Base-by-base conservation (phyloP, 768 basidiomycete genomes). In the Auriscalpium vulgare region DNA sequence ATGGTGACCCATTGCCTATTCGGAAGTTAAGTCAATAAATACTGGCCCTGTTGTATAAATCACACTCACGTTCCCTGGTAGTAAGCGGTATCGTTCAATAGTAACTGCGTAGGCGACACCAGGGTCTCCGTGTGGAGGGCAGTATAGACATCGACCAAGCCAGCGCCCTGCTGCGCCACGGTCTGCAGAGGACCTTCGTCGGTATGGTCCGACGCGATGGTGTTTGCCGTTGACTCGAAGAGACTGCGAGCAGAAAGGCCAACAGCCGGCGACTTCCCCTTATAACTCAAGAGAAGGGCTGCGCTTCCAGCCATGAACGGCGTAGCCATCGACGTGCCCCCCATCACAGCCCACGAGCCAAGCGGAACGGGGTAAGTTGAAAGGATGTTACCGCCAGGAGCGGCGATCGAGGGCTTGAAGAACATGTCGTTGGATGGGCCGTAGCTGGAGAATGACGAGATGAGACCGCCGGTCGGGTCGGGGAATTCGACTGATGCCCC, bases 71-170 rank as follows among this genome's bases (percentile, higher is more conserved):
- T 51, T 37, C 68, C 65, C 51, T 71, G 67, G 65, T 81, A 79
- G 63, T 83, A 72, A 9, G 78, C 75, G 4, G 84, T 86, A 64
- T 86, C 85, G 59, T 88, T 87, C 43, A 85, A 67, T 38, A 80
- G 60, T n/a, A 87, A 69, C 62, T 84, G 78, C 13, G 76, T 74
- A 7, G 82, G 83, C 4, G 77, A 74, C 29, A 87, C 68, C 40
- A 79, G 64, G 5, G 82, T 78, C 0, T 73, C 75, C 5, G 77
- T 69, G 52, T 78, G 74, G 47, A 86, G 71, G 0, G 85, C 84
- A 54, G 78, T 74, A 65, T 75, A 81, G 11, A 81, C 79, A 57
- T 86, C 72, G 35, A 45, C 44, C 14, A 55, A 14, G n/a, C 82
- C 82, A 10, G 79, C 76, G 45, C 82, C 82, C 60, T 80, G 79